A percentile compares a stretch with the other conserved stretches of the same genome.
phyloP scores from a whole-genome alignment of 345 rosid genomes.

The Kernera saxatilis region DNA sequence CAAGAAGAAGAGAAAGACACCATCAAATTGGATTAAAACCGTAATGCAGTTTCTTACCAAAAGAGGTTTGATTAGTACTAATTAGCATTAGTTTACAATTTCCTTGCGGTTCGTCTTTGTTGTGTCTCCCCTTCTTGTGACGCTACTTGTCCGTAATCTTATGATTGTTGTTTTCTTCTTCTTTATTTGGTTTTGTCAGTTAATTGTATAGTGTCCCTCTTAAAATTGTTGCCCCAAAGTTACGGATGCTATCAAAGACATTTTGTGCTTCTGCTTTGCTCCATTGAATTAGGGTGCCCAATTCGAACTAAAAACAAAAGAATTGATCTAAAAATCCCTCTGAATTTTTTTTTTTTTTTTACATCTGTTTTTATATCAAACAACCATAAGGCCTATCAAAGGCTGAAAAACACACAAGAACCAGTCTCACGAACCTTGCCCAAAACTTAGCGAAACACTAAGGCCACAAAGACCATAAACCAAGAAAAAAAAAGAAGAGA shows the following conservation, averaged over 20 bases:
- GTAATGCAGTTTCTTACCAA: constrained; percentile 1
- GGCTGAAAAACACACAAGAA: too few species aligned
- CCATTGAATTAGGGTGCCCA: background rate
- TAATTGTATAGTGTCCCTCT: constrained; percentile 17
- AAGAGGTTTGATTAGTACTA: constrained; percentile 6
- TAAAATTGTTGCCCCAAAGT: background rate
- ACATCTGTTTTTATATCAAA: too few species aligned
- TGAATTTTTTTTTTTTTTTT: too few species aligned
- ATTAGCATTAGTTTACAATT: constrained; percentile 11
- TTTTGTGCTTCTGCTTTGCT: background rate
- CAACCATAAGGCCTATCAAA: too few species aligned
- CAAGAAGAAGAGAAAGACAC: constrained; percentile 30
- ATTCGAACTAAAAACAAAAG: too few species aligned
- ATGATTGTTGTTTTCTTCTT: background rate
- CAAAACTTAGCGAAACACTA: too few species aligned
- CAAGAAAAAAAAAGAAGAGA: too few species aligned
- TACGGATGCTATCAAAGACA: background rate
- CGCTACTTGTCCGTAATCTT: constrained; percentile 1
- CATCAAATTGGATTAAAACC: constrained; percentile 33
- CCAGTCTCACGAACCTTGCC: too few species aligned
- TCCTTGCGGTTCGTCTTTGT: background rate
- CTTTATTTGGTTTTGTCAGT: constrained; percentile 1
- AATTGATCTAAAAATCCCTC: too few species aligned
- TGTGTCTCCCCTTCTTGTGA: background rate
- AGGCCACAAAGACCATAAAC: too few species aligned